Percentiles rank a stretch among this genome's conserved stretches.
These are phyloP conservation scores for Mycena crocata DNA, from an alignment of 768 basidiomycete species.

Conservation along the genomic window DNA sequence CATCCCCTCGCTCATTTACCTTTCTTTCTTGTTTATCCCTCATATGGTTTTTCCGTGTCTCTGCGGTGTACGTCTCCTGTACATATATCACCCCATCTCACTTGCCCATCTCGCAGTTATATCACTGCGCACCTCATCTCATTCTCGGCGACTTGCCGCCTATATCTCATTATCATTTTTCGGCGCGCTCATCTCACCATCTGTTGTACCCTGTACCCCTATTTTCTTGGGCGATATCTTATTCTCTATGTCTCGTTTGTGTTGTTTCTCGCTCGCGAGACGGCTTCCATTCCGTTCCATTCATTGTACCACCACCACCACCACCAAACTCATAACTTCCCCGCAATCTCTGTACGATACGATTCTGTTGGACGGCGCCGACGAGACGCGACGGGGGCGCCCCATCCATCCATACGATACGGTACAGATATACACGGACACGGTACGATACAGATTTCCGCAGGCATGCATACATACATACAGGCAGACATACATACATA, in stretches of 20 bases:
- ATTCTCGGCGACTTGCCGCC: too few relatives aligned
- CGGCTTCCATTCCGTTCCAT: too few relatives aligned
- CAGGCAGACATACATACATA: too few relatives aligned
- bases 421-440: not conserved
- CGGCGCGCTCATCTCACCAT: too few relatives aligned
- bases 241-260: too few relatives aligned
- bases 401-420: not conserved
- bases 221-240: too few relatives aligned
- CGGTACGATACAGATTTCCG: not conserved
- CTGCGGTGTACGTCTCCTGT: not conserved
- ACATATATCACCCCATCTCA: not conserved
- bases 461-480: too few relatives aligned
- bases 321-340: too few relatives aligned
- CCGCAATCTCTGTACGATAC: not conserved
- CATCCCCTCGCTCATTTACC: not conserved
- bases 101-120: not conserved
- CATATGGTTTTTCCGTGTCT: constrained; percentile 8
- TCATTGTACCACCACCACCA: too few relatives aligned
- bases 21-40: constrained; percentile 8
- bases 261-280: too few relatives aligned
- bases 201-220: too few relatives aligned
- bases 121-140: not conserved
- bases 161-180: too few relatives aligned
- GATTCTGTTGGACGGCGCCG: not conserved
- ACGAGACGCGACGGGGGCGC: not conserved